phyloP scores from a whole-genome alignment of 164 flowering plant genomes.

The Kalanchoe fedtschenkoi region DNA sequence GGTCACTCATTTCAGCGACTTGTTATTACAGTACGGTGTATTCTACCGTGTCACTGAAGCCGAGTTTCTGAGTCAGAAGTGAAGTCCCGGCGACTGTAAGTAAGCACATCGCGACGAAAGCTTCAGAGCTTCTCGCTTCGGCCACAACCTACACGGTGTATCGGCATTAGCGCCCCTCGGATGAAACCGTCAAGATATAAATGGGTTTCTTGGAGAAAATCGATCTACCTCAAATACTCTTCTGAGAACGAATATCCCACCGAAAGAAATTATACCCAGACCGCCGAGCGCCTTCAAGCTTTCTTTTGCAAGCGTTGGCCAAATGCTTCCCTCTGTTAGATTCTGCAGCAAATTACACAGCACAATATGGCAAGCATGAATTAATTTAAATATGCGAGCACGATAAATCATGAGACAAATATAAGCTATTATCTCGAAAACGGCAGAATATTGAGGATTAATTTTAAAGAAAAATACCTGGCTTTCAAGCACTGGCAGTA shows the following conservation, averaged over 20 bases:
- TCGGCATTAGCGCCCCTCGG: neutral
- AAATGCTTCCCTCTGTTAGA: conserved; percentile 64
- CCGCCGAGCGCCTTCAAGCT: conserved; percentile 91
- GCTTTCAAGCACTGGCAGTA: conserved; percentile 92
- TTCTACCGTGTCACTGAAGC: conserved; percentile 95
- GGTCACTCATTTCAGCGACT: neutral
- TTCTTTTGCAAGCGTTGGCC: conserved; percentile 85
- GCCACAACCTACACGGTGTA: conserved; percentile 68
- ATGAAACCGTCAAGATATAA: neutral
- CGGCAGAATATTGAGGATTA: neutral
- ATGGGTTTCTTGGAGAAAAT: neutral
- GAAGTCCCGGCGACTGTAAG: conserved; percentile 96
- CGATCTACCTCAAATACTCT: conserved; percentile 73
- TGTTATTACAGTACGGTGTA: conserved; percentile 4
- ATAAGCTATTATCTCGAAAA: neutral
- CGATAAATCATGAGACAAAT: neutral
- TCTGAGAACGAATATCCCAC: conserved; percentile 80
- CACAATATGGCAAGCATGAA: neutral
- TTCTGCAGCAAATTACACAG: conserved; percentile 30
- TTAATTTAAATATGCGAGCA: neutral
- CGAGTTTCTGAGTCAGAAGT: conserved; percentile 81
- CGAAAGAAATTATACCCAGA: conserved; percentile 86
- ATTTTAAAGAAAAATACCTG: conserved; percentile 45
- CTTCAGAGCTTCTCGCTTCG: conserved; percentile 94
- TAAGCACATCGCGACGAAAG: conserved; percentile 93